These are phyloP conservation scores for Posidonia oceanica DNA, from an alignment of 116 monocot genomes.

Conservation along the genomic window DNA sequence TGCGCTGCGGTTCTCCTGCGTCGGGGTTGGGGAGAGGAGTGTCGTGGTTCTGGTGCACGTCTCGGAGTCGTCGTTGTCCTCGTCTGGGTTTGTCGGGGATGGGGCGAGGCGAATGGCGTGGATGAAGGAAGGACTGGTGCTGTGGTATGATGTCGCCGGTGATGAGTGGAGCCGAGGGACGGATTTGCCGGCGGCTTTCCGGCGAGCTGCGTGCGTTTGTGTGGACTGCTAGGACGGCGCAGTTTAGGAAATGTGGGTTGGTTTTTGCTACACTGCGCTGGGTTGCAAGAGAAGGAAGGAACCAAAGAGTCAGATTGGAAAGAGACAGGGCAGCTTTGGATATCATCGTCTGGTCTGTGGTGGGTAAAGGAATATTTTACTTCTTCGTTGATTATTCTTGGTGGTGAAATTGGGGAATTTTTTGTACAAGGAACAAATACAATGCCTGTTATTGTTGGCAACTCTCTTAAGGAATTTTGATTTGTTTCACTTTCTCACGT, in stretches of 20 bases:
- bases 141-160: conserved; percentile 36
- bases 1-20: conserved; percentile 44
- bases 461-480: too few relatives aligned
- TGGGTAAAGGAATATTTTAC: too few relatives aligned
- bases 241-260: neutral
- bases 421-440: too few relatives aligned
- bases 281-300: neutral
- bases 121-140: conserved; percentile 25
- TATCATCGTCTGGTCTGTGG: too few relatives aligned
- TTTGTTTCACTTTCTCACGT: too few relatives aligned
- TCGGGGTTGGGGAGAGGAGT: conserved; percentile 38
- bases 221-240: conserved; percentile 38
- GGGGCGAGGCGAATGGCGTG: conserved; percentile 1
- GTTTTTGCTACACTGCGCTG: neutral
- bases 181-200: conserved; percentile 37
- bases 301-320: neutral
- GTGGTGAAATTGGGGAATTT: too few relatives aligned
- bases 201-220: conserved; percentile 35
- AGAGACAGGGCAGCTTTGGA: too few relatives aligned
- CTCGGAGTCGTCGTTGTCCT: neutral
- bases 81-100: conserved; percentile 3
- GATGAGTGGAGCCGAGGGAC: conserved; percentile 52
- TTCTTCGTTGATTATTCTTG: too few relatives aligned
- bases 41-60: conserved; percentile 44
- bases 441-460: too few relatives aligned